These are phyloP conservation scores for Ceratobasidium sp. DNA, from an alignment of 1,284 basidiomycete species.

Conservation along the genomic window DNA sequence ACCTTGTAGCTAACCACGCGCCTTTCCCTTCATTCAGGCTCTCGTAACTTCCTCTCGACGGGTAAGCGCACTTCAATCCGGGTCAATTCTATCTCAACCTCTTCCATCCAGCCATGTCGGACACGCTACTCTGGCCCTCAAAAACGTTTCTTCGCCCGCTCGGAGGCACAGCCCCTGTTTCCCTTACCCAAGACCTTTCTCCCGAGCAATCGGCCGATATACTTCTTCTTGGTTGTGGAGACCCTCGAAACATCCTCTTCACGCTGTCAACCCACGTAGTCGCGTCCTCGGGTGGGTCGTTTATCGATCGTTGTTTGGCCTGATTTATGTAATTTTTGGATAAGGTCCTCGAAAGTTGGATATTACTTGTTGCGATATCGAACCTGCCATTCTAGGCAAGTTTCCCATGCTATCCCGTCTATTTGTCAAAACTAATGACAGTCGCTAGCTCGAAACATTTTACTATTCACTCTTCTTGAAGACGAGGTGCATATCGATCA, in stretches of 20 bases:
- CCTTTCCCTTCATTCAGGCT: no score
- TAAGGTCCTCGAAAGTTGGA: constrained; percentile 61
- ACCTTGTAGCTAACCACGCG: no score
- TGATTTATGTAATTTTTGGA: background rate
- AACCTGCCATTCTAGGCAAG: constrained; percentile 69
- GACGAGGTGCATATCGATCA: background rate
- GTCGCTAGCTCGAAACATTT: constrained; percentile 49
- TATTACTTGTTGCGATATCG: constrained; percentile 72
- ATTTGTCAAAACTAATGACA: background rate
- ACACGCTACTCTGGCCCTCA: constrained; percentile 3
- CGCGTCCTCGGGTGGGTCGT: no score
- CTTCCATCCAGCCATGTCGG: constrained; percentile 15
- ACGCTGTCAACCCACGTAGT: constrained; percentile 54
- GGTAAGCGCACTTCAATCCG: no score
- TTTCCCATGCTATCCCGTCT: background rate
- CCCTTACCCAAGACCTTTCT: constrained; percentile 64
- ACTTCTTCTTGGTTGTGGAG: constrained; percentile 70
- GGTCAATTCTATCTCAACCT: no score
- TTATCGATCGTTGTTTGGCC: no score
- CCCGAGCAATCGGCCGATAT: constrained; percentile 63
- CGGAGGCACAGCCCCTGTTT: constrained; percentile 68
- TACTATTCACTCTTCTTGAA: constrained; percentile 13
- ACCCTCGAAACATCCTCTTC: constrained; percentile 68
- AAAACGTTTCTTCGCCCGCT: constrained; percentile 56
- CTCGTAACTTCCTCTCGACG: no score